Evolutionary conservation across 2,329 filamentous ascomycete species (phyloP), one percentile per base, ranked within the genome.

Genomic region (Chaetomium strumarium): DNA sequence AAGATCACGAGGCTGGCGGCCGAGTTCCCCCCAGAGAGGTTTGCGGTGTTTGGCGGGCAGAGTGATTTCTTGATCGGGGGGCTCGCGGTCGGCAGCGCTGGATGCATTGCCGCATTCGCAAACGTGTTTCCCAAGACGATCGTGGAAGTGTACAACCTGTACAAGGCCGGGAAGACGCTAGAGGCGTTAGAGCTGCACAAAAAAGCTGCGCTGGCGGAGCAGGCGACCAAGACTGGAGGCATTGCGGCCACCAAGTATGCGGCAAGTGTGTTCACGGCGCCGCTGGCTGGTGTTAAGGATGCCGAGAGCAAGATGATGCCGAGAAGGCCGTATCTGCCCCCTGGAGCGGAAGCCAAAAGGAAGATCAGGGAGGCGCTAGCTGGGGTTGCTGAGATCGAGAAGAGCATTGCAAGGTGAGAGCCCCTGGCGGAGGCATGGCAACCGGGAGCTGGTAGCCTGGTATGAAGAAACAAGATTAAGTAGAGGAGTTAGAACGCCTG

Each of bases 41-140:
- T 90, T 63, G 79, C 84, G 1, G 79, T 82, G 0, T 89, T 81
- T 61, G 85, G 84, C 1, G 87, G 87, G 0, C 85, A 90, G 69
- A 81, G 80, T 2, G 86, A 90, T 62, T 90, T 87, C 65, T 67
- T 90, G 20, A 70, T 86, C 45, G 80, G 79, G 2, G 80, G 78
- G 0, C 65, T 86, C 33, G 74, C 75, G 1, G 76, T 77, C 7
- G 82, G 83, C 14, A 78, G 76, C 30, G 74, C 76, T 2, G 83
- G 83, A 10, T 80, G 76, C 58, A 80, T 86, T 46, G 79, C 81
- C 0, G 82, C 80, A 3, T 78, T 85, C 56, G 83, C 75, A 24
- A 85, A 86, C 57, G 69, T 85, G 2, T 82, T 79, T 59, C 81
- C 81, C 9, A 75, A 74, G 62, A 74, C 78, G 0, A 72, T 83